Base-by-base conservation (phyloP, 768 basidiomycete genomes). In the Rhizopogon roseolus region DNA sequence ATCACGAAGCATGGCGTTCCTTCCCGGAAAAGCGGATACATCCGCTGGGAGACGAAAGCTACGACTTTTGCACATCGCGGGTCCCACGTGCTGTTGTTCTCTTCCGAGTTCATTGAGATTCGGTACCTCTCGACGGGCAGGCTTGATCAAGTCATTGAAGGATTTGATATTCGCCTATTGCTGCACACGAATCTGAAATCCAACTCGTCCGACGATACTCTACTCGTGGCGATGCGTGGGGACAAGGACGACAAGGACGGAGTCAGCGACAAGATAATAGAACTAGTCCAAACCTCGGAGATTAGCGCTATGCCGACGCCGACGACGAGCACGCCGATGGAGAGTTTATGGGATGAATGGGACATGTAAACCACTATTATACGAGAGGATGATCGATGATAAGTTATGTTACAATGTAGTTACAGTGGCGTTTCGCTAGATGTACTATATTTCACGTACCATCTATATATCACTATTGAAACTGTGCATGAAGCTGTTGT, bases 71-170 rank as follows among this genome's bases (percentile, higher is more conserved):
- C 83, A 9, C 68, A 80, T 42, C 82, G 87, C 13, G 79, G 80
- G 8, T 75, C 74, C 6, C 79, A 90, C 60, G 56, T 93, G 58
- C 74, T 93, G 17, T 80, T 93, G 29, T 81, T 93, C 70, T 90
- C 88, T 6, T 61, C 80, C 14, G 77, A 82, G 53, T 93, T 88
- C 65, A 76, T 93, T 61, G 91, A 93, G 65, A 73, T 93, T 27
- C 81, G 91, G 52, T 74, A 81, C 54, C 70, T 82, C 27, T 68
- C 73, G 13, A 86, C 84, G 1, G 85, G 88, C 4, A 68, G 79
- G 49, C 81, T 93, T 17, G 81, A 85, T n/a, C 91, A 93, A 68
- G 87, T 91, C n/a, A 82, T 93, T 41, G 86, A 90, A 62, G 90
- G 77, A 0, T 60, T 62, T 10, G 87, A 90, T 60, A 78, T 93